Conservation (phyloP, 805 yeast genomes). For the Candida pini region DNA sequence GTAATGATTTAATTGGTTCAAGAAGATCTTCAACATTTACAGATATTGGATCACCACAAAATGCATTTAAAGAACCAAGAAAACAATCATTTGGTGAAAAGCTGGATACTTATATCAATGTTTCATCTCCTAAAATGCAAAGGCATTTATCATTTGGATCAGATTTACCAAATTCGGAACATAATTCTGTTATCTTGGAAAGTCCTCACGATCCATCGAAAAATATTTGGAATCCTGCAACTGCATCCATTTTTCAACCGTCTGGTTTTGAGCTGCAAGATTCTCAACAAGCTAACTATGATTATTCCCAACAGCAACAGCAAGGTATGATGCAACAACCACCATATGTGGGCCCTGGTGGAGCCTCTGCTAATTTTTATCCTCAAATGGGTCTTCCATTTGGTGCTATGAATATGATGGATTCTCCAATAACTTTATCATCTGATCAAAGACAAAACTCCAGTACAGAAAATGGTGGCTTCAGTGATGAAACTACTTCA, state of each 20-base stretch:
- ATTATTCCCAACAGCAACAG: conserved; percentile 5
- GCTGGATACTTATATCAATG: conserved; percentile 47
- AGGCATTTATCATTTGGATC: conserved; percentile 27
- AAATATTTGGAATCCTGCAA: conserved; percentile 63
- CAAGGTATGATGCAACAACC: conserved; percentile 10
- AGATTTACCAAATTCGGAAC: conserved; percentile 27
- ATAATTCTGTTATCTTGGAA: conserved; percentile 29
- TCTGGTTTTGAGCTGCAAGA: conserved; percentile 17
- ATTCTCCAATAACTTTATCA: conserved; percentile 6
- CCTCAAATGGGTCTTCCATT: conserved; percentile 14
- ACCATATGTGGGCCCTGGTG: conserved; percentile 7
- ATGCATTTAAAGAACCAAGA: conserved; percentile 27
- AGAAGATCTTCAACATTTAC: conserved; percentile 50
- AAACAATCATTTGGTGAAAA: conserved; percentile 55
- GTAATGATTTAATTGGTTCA: conserved; percentile 31
- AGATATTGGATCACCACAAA: conserved; percentile 24
- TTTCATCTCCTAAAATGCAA: conserved; percentile 24
- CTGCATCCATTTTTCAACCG: conserved; percentile 58
- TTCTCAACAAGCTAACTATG: conserved; percentile 1
- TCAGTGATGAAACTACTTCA: not conserved
- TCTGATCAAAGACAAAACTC: not conserved
- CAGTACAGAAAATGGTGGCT: not conserved
- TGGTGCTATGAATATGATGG: conserved; percentile 13
- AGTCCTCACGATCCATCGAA: conserved; percentile 15
- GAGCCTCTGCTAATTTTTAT: conserved; percentile 5